Percentiles rank a stretch among this genome's conserved stretches.
These are phyloP conservation scores for Pyrenophora tritici-repentis DNA, from an alignment of 2,329 filamentous ascomycete genomes.

Conservation along the genomic window DNA sequence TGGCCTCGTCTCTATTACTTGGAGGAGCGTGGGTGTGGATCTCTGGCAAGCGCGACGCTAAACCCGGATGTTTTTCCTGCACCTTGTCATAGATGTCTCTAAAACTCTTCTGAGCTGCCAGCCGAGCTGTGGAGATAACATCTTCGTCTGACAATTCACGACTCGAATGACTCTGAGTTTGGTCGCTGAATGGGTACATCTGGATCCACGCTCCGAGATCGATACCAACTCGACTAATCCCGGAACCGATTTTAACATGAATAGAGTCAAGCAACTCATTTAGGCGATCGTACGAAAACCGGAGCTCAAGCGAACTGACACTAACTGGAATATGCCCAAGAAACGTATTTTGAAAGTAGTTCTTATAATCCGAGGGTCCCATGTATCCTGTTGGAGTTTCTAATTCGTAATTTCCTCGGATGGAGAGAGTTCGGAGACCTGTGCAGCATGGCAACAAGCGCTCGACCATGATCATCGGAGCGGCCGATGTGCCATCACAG, in stretches of 20 bases:
- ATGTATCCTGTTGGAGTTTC: constrained; percentile 1
- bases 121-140: constrained; percentile 3
- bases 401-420: constrained; percentile 19
- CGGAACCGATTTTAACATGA: constrained; percentile 6
- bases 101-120: not conserved
- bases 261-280: not conserved
- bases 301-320: constrained; percentile 25
- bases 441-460: constrained; percentile 12
- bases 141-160: not conserved
- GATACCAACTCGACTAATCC: constrained; percentile 25
- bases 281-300: constrained; percentile 24
- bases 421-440: constrained; percentile 25
- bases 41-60: constrained; percentile 12
- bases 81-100: constrained; percentile 10
- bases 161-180: not conserved
- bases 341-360: constrained; percentile 5
- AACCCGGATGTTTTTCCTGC: constrained; percentile 6
- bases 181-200: constrained; percentile 15
- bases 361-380: constrained; percentile 11
- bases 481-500: not conserved
- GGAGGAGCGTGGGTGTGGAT: not conserved
- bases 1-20: not conserved
- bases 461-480: not conserved
- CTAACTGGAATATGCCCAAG: constrained; percentile 6
- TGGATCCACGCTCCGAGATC: constrained; percentile 38